Conservation (phyloP, 768 basidiomycete species). For the Panaeolus cyanescens region DNA sequence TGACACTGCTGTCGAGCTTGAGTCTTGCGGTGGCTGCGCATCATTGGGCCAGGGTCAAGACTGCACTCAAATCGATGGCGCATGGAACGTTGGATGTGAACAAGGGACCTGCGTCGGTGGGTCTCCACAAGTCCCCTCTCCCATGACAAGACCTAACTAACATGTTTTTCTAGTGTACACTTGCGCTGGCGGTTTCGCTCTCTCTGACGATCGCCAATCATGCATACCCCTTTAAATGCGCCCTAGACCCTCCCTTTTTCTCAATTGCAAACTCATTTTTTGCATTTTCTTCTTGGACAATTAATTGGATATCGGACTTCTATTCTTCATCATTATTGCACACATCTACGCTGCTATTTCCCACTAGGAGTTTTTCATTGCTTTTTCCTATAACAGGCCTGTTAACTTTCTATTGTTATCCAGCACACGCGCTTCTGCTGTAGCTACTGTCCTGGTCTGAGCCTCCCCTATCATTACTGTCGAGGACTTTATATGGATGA, state of each 20-base stretch:
- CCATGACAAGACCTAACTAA: neutral
- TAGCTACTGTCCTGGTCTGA: no score
- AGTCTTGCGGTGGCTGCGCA: constrained; percentile 77
- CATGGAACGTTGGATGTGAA: constrained; percentile 73
- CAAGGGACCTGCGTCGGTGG: constrained; percentile 52
- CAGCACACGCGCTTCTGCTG: no score
- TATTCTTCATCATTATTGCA: constrained; percentile 11
- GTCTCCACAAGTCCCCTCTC: constrained; percentile 20
- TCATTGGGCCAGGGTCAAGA: constrained; percentile 66
- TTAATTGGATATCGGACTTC: constrained; percentile 12
- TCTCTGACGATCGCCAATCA: constrained; percentile 40
- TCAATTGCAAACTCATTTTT: neutral
- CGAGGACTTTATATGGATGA: no score
- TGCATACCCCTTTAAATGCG: constrained; percentile 32
- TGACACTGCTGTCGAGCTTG: constrained; percentile 61
- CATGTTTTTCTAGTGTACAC: constrained; percentile 42
- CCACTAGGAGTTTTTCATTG: neutral
- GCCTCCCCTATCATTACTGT: no score
- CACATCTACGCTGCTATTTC: constrained; percentile 8
- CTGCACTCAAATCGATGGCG: constrained; percentile 67
- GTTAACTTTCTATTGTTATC: neutral
- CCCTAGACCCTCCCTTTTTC: neutral
- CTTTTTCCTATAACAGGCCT: neutral
- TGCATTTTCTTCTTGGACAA: neutral
- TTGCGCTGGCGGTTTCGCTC: constrained; percentile 50